These are phyloP conservation scores for Durotheca rogersii DNA, from an alignment of 495 filamentous ascomycete genomes.

Conservation along the genomic window DNA sequence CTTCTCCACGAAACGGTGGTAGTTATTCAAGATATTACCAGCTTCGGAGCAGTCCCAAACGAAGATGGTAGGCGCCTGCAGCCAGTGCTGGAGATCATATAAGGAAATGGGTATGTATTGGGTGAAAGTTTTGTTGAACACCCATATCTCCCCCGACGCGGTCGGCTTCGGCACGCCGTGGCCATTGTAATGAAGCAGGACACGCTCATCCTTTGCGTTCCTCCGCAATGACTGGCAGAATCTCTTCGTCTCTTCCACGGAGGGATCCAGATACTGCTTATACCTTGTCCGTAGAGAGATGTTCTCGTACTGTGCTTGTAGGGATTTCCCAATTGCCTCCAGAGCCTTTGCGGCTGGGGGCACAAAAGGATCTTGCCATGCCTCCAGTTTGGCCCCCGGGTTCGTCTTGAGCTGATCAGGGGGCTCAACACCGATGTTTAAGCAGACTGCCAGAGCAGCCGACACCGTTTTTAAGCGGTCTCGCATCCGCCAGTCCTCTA, in stretches of 20 bases:
- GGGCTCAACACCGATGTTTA: constrained; percentile 97
- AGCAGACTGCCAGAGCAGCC: constrained; percentile 86
- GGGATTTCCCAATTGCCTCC: constrained; percentile 90
- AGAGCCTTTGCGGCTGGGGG: constrained; percentile 80
- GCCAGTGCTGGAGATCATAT: constrained; percentile 94
- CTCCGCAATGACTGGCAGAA: constrained; percentile 86
- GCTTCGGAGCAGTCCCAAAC: constrained; percentile 98
- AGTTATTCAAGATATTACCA: constrained; percentile 91
- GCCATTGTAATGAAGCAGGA: constrained; percentile 97
- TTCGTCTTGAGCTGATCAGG: constrained; percentile 93
- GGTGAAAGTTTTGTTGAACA: constrained; percentile 98
- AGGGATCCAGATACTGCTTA: constrained; percentile 94
- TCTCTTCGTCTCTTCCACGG: constrained; percentile 93
- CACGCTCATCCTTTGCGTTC: constrained; percentile 92
- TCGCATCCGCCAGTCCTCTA: constrained; percentile 95
- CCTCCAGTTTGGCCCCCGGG: constrained; percentile 89
- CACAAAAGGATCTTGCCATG: constrained; percentile 90
- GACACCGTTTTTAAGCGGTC: constrained; percentile 96
- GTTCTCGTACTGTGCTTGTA: constrained; percentile 94
- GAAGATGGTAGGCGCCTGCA: constrained; percentile 91
- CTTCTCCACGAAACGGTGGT: constrained; percentile 89
- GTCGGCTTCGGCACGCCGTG: constrained; percentile 98
- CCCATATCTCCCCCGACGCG: constrained; percentile 96
- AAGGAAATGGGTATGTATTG: constrained; percentile 98
- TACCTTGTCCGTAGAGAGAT: constrained; percentile 91